Evolutionary conservation across 202 grass and related monocot genomes (phyloP).

Genomic region (Bolboschoenoplectus hybrid): DNA sequence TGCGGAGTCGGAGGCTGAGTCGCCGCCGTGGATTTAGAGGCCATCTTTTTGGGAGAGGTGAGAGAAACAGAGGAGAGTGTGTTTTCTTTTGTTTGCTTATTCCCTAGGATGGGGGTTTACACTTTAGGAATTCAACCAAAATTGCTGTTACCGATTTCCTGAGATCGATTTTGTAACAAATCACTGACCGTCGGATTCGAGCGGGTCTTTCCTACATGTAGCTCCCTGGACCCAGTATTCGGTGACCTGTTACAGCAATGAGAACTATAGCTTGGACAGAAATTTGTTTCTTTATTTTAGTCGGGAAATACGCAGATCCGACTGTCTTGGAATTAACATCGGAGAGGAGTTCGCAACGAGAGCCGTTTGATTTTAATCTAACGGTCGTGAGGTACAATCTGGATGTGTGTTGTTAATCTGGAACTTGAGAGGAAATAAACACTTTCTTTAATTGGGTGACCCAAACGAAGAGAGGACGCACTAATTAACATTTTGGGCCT

Average conservation of each 20-base stretch:
- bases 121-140: background rate
- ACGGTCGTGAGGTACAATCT: no score
- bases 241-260: background rate
- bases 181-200: background rate
- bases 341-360: no score
- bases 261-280: background rate
- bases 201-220: no score
- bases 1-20: slow-evolving; percentile 27
- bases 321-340: background rate
- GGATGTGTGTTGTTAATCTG: no score
- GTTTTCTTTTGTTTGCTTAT: background rate
- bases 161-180: background rate
- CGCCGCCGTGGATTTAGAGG: background rate
- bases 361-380: no score
- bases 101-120: background rate
- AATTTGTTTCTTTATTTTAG: background rate
- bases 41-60: slow-evolving; percentile 43
- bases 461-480: no score
- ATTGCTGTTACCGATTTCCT: background rate
- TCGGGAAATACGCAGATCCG: background rate
- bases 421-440: no score
- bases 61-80: background rate
- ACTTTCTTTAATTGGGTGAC: no score
- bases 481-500: no score
- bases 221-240: background rate